These are phyloP conservation scores for Neonectria neomacrospora DNA, from an alignment of 2,329 filamentous ascomycete species.

Conservation along the genomic window DNA sequence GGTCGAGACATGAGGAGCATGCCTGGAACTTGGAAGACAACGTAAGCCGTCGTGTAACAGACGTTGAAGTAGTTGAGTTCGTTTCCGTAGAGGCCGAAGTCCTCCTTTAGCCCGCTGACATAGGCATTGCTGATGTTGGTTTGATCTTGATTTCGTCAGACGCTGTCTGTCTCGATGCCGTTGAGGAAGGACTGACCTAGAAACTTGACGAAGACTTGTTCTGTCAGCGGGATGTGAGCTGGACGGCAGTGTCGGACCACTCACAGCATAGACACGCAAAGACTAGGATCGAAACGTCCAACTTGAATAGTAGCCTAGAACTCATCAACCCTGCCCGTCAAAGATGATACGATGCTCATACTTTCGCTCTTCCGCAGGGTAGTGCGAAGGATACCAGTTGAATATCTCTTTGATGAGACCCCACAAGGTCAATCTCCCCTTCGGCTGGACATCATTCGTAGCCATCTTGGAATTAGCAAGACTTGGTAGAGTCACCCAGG, in stretches of 20 bases:
- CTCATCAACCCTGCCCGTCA: neutral
- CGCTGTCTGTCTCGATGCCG: neutral
- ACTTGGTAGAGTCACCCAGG: neutral
- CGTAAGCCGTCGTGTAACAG: constrained; percentile 37
- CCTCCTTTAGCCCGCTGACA: constrained; percentile 51
- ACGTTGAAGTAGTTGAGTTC: constrained; percentile 42
- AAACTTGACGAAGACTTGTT: constrained; percentile 5
- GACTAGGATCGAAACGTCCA: constrained; percentile 40
- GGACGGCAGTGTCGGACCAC: neutral
- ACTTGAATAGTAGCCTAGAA: constrained; percentile 34
- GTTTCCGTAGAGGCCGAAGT: constrained; percentile 48
- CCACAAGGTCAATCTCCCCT: constrained; percentile 1
- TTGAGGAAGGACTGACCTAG: neutral
- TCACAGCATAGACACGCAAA: constrained; percentile 41
- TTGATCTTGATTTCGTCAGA: constrained; percentile 28
- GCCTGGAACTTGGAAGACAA: constrained; percentile 28
- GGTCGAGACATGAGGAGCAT: constrained; percentile 37
- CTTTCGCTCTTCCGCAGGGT: constrained; percentile 40
- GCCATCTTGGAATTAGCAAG: neutral
- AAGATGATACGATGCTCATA: neutral
- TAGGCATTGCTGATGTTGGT: constrained; percentile 51
- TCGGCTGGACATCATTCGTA: neutral
- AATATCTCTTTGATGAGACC: constrained; percentile 12
- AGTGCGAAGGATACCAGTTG: constrained; percentile 36
- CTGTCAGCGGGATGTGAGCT: neutral